Base-by-base conservation (phyloP, 2,329 filamentous ascomycete genomes). In the Claviceps purpurea region DNA sequence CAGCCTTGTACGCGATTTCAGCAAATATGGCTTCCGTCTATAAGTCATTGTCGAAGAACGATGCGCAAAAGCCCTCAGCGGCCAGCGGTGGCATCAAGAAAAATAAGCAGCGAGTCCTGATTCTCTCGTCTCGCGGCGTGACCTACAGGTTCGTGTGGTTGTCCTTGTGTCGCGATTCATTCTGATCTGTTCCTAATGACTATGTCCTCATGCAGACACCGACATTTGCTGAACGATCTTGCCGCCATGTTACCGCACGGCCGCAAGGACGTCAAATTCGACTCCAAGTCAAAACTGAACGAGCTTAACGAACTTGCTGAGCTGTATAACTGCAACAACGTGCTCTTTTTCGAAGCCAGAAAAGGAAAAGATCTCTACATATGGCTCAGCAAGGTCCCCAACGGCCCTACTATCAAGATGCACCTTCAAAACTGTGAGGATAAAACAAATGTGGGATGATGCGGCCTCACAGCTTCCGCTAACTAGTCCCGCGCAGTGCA, bases 351-450 rank as follows among this genome's bases (percentile, higher is more conserved):
- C 65, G 91, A 98, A 72, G 90, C 90, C 46, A 79, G 90, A 55
- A 98, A 97, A 70, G 87, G 85, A 54, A 85, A 95, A 70, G 93
- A 97, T 74, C 75, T 97, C 20, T 98, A 97, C 69, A 74, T 94
- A 56, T 96, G 89, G 89, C 79, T 96, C 63, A 83, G 85, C 68
- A 95, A 94, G 65, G 85, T 89, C 2, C 93, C 91, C 5, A 95
- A 77, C 54, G 74, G 74, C 5, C 76, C 76, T 47, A 79, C 76
- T 2, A 68, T 77, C 49, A 79, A 79, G 63, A 78, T 93, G 68
- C 87, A 93, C 64, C 74, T 89, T 50, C 87, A 93, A 66, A 90
- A 89, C 62, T 65, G 81, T 84, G 68, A 64, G 75, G 11, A 14
- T 22, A 43, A 41, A 18, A 37, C 14, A 41, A 37, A 16, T 45